Conservation (phyloP, 495 filamentous ascomycete species). For the Daldinia vernicosa region DNA sequence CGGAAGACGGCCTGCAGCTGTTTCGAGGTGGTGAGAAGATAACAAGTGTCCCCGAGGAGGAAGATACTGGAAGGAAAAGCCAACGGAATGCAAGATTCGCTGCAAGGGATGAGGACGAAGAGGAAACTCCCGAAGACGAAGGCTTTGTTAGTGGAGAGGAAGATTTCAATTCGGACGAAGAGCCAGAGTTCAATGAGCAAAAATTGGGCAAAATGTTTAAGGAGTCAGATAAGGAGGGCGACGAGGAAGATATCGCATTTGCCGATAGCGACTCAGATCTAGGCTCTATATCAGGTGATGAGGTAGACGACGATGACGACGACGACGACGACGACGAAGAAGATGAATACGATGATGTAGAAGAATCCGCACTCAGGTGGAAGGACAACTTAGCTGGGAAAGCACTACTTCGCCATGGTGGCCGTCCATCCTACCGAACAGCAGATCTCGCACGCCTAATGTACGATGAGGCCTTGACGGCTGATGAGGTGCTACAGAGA, state of each 20-base stretch:
- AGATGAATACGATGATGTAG: slow-evolving; percentile 65
- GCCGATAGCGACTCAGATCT: slow-evolving; percentile 96
- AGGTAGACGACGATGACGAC: slow-evolving; percentile 59
- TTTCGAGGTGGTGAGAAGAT: slow-evolving; percentile 81
- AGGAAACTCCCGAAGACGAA: slow-evolving; percentile 63
- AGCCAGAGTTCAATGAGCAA: slow-evolving; percentile 62
- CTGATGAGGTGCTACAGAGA: slow-evolving; percentile 74
- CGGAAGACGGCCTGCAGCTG: slow-evolving; percentile 79
- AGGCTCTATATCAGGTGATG: slow-evolving; percentile 84
- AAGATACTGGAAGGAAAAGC: slow-evolving; percentile 74
- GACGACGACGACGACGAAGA: slow-evolving; percentile 64
- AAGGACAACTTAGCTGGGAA: slow-evolving; percentile 85
- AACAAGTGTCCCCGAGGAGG: slow-evolving; percentile 65
- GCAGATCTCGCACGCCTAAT: slow-evolving; percentile 83
- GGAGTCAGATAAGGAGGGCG: slow-evolving; percentile 52
- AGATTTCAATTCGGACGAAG: slow-evolving; percentile 63
- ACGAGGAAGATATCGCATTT: slow-evolving; percentile 76
- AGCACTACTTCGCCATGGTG: slow-evolving; percentile 74
- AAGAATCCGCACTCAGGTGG: slow-evolving; percentile 76
- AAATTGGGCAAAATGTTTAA: slow-evolving; percentile 67
- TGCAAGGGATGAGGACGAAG: slow-evolving; percentile 66
- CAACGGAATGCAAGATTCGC: slow-evolving; percentile 72
- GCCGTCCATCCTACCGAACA: slow-evolving; percentile 73
- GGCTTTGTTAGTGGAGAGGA: slow-evolving; percentile 71
- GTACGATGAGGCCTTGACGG: slow-evolving; percentile 83